phyloP scores from a whole-genome alignment of 2,329 filamentous ascomycete genomes.

The Arthrobotrys conoides region DNA sequence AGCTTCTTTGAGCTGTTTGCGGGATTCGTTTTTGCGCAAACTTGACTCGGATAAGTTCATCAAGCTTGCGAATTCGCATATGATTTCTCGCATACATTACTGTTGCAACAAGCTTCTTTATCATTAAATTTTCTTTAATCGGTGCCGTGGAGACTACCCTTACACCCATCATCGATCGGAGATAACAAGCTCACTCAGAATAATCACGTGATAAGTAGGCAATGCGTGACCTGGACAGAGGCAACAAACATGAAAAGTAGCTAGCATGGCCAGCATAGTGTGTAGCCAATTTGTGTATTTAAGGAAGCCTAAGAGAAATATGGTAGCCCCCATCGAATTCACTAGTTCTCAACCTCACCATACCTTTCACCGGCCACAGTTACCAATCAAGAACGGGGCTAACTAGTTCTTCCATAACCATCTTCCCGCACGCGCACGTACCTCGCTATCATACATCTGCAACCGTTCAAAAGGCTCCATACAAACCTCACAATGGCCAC shows the following conservation, averaged over 20 bases:
- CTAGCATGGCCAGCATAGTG: background rate
- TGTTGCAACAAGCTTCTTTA: conserved; percentile 9
- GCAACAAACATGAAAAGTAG: background rate
- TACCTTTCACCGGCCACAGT: background rate
- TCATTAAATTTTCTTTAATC: too few relatives aligned
- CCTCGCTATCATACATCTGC: background rate
- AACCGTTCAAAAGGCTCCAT: background rate
- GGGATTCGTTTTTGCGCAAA: background rate
- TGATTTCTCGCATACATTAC: conserved; percentile 48
- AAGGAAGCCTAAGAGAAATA: background rate
- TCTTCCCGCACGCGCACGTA: background rate
- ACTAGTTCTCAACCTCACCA: background rate
- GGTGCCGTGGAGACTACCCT: too few relatives aligned
- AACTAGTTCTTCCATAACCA: background rate
- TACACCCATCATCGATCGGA: background rate
- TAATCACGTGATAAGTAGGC: background rate
- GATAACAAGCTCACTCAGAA: background rate
- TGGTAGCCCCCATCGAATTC: background rate
- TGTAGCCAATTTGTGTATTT: background rate
- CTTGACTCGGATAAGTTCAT: background rate
- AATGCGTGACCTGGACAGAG: background rate
- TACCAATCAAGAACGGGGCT: conserved; percentile 1
- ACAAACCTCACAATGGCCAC: conserved; percentile 32
- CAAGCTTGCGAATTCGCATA: conserved; percentile 10
- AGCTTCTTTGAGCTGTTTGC: background rate